Base-by-base conservation (phyloP, 78 protist species). In the Polysphondylium violaceum region DNA sequence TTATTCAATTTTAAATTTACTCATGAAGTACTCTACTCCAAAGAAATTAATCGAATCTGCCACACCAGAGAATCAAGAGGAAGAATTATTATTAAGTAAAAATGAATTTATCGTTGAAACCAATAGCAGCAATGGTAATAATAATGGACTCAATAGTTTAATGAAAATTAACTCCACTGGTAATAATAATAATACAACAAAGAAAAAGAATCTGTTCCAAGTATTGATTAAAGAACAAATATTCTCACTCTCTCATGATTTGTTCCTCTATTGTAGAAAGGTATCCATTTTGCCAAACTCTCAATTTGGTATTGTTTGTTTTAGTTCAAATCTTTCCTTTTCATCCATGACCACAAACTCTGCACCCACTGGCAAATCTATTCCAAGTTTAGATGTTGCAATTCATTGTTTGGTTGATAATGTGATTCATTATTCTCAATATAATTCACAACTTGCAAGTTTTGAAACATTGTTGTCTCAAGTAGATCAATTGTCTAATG, bases 181-280 rank as follows among this genome's bases (percentile, higher is more conserved):
- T n/a, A n/a, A n/a, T n/a, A n/a, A n/a, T n/a, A n/a, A n/a, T n/a
- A n/a, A n/a, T n/a, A n/a, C n/a, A n/a, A 12, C 14, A 3, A 33
- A 31, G 14, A 41, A 67, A 31, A 72, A 50, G 78, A 72, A 50
- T 50, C 53, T 68, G 7, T 83, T 83, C 40, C 71, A 83, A 40
- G 71, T 83, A 43, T 19, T 68, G n/a, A 29, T 69, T 17, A 67
- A 43, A 21, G 38, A 55, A 12, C 29, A 19, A 2, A 41, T 83
- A 2, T 11, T 40, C 2, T 58, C 50, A 33, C 11, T 83, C 2
- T 40, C 44, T 43, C 17, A 51, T 29, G 91, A 83, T 38, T 33
- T 83, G 4, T 17, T 83, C 9, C 19, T 83, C 12, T 83, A 83
- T 69, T 83, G 91, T 21, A 50, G 79, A 69, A 83, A 67, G 59